Evolutionary conservation across 352 stramenopile genomes (phyloP), one percentile per base, ranked within the genome.

Genomic region (Phytopythium ostracodes): DNA sequence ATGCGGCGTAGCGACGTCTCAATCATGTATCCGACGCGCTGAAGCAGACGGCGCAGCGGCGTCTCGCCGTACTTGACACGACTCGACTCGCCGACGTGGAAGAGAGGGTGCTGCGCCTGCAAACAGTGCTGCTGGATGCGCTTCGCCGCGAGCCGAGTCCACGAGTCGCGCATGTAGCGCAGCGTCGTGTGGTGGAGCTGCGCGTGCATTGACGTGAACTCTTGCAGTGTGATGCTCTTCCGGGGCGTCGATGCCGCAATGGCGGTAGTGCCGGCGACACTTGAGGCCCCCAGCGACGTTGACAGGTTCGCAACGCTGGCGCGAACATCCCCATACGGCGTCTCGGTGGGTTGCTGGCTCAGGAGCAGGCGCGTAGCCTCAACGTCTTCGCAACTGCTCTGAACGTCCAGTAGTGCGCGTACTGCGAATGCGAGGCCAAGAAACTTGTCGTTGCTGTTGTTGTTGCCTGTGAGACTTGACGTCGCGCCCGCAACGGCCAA

Each of bases 11-110:
- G 67, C 5, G 81, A 84, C 52, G 90, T 77, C 71, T 91, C 81
- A 10, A 93, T 63, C 78, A 93, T 92, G 66, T 92, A 92, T 55
- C 93, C 92, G 9, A 94, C 76, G 22, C 87, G 83, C 59, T 86
- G 82, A 17, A 96, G 66, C 44, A 94, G 86, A 3, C 62, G 64
- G 15, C 69, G 79, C 18, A 89, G 67, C 11, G 72, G 71, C 15
- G 79, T 87, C 15, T 72, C 65, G 27, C 90, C n/a, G 57, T 96
- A 96, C 52, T 77, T 77, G 27, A 79, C 65, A 5, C 87, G 84
- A 62, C 87, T 89, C 12, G 81, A 67, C 55, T 96, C 84, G 1
- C 57, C 59, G 31, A 83, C 71, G 36, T 92, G 91, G 65, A 89
- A 96, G 2, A 62, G 46, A 3, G 73, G 70, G 46, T 90, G 70